Evolutionary conservation across 768 basidiomycete genomes (phyloP).

Genomic region (Clitopilus passeckerianus): DNA sequence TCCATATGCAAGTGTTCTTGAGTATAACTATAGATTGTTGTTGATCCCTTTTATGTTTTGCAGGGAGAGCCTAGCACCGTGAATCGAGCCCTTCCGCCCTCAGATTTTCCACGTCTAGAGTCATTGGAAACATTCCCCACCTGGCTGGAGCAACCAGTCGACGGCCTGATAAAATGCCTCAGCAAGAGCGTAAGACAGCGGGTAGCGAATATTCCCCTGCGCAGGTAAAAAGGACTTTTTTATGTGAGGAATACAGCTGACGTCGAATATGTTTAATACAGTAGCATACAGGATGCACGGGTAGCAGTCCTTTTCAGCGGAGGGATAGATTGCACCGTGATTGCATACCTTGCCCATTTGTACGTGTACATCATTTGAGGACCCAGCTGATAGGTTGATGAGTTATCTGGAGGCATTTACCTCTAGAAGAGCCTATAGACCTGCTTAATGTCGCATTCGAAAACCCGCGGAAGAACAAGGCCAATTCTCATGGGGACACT

Average conservation of each 20-base stretch:
- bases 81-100: constrained; percentile 43
- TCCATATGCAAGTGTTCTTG: constrained; percentile 23
- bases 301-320: constrained; percentile 92
- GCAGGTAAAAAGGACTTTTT: constrained; percentile 21
- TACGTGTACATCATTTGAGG: constrained; percentile 22
- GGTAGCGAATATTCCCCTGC: constrained; percentile 63
- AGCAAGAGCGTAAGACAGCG: constrained; percentile 64
- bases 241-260: neutral
- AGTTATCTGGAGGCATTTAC: constrained; percentile 51
- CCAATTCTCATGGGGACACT: constrained; percentile 40
- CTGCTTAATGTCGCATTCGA: constrained; percentile 93
- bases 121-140: constrained; percentile 39
- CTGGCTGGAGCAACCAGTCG: constrained; percentile 36
- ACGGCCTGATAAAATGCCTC: constrained; percentile 49
- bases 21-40: neutral
- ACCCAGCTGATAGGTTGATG: neutral
- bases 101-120: constrained; percentile 27
- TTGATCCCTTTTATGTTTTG: neutral
- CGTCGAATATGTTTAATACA: constrained; percentile 12
- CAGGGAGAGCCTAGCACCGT: constrained; percentile 44
- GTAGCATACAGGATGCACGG: constrained; percentile 35
- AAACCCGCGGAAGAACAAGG: constrained; percentile 76
- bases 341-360: constrained; percentile 79
- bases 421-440: constrained; percentile 79
- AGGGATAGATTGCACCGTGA: constrained; percentile 87